These are phyloP conservation scores for Galeopsis tetrahit DNA, from an alignment of 257 asterid genomes.

Conservation along the genomic window DNA sequence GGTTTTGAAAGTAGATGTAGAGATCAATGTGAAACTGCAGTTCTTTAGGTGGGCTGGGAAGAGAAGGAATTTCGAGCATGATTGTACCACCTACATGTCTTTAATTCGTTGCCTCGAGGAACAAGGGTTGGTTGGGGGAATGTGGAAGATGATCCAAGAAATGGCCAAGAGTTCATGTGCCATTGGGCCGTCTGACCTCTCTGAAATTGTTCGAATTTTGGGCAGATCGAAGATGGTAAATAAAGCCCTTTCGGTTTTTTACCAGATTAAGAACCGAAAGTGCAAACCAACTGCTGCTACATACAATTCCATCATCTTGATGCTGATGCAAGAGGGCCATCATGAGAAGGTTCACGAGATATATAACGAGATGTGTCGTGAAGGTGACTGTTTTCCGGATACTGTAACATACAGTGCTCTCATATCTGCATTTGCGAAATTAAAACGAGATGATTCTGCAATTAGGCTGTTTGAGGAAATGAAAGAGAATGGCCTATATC, in stretches of 20 bases:
- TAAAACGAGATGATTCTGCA: conserved; percentile 69
- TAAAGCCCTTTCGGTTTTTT: conserved; percentile 71
- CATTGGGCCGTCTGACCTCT: conserved; percentile 64
- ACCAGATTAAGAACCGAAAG: conserved; percentile 74
- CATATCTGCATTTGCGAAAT: conserved; percentile 66
- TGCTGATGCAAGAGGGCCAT: conserved; percentile 89
- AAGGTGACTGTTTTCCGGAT: conserved; percentile 78
- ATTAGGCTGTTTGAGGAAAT: conserved; percentile 83
- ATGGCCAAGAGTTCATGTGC: conserved; percentile 67
- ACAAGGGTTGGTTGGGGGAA: conserved; percentile 63
- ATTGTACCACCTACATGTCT: conserved; percentile 71
- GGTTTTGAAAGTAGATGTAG: conserved; percentile 76
- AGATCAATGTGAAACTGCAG: conserved; percentile 72
- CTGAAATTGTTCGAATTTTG: conserved; percentile 61
- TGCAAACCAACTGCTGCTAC: conserved; percentile 81
- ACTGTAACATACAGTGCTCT: conserved; percentile 80
- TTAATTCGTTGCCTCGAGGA: conserved; percentile 72
- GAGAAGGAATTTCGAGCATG: conserved; percentile 82
- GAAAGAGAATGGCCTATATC: conserved; percentile 75
- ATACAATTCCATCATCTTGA: conserved; percentile 78
- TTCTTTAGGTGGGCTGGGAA: conserved; percentile 93
- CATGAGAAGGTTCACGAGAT: conserved; percentile 85
- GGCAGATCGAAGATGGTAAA: conserved; percentile 83
- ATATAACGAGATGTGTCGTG: conserved; percentile 82
- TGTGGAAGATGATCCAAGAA: conserved; percentile 84